A percentile compares a stretch with the other conserved stretches of the same genome.
Evolutionary conservation across 1,139 yeast genomes (phyloP).

Genomic region (Debaryomycetaceae sp.): DNA sequence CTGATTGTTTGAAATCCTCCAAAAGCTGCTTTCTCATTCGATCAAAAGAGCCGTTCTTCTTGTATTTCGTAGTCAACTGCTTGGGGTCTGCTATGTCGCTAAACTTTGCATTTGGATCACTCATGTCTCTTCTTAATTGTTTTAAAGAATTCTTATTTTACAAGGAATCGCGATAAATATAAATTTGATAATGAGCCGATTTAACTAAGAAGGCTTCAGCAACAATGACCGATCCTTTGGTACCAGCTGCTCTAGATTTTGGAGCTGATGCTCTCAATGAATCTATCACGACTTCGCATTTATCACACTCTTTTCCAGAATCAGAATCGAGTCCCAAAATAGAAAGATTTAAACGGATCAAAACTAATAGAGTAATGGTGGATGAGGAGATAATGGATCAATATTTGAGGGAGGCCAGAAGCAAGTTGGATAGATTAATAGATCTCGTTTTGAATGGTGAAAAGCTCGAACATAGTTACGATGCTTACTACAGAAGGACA

Average conservation of each 20-base stretch:
- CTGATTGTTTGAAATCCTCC: constrained; percentile 42
- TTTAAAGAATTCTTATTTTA: neutral
- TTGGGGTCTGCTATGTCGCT: constrained; percentile 28
- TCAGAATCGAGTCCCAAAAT: constrained; percentile 2
- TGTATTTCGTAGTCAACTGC: constrained; percentile 40
- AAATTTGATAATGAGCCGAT: neutral
- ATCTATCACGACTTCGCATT: constrained; percentile 8
- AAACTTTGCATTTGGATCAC: neutral
- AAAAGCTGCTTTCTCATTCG: constrained; percentile 40
- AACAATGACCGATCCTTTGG: constrained; percentile 2
- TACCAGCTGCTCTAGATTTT: constrained; percentile 11
- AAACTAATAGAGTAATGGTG: neutral
- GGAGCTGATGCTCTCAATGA: constrained; percentile 6
- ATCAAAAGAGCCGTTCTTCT: constrained; percentile 52
- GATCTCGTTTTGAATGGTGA: constrained; percentile 18
- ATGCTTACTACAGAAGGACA: constrained; percentile 24
- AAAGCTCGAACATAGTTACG: constrained; percentile 20
- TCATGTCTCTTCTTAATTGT: neutral
- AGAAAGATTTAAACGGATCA: constrained; percentile 3
- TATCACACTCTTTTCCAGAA: constrained; percentile 6
- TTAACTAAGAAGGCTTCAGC: neutral
- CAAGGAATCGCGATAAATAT: neutral
- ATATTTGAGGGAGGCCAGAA: constrained; percentile 1
- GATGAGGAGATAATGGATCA: neutral
- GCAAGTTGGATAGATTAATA: constrained; percentile 12